Percentiles rank a stretch among this genome's conserved stretches.
Evolutionary conservation across 2,329 filamentous ascomycete genomes (phyloP).

Genomic region (Acrodontium crateriforme): DNA sequence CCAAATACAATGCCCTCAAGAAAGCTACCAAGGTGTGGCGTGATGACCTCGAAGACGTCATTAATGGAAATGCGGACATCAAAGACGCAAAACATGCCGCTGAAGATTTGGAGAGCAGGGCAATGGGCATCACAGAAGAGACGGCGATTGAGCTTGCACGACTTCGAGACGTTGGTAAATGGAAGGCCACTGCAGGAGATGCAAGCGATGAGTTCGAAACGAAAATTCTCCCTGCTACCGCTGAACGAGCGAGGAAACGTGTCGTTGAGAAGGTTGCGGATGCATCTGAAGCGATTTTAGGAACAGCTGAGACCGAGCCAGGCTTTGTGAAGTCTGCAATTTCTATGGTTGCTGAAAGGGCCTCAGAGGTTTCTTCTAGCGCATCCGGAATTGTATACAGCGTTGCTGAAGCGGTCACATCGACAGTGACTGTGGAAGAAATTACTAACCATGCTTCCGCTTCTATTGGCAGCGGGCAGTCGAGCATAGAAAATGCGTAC

Average conservation of each 20-base stretch:
- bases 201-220: slow-evolving; percentile 65
- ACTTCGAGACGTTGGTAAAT: slow-evolving; percentile 70
- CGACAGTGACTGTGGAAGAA: slow-evolving; percentile 37
- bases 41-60: slow-evolving; percentile 62
- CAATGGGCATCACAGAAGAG: slow-evolving; percentile 64
- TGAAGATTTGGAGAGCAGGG: slow-evolving; percentile 58
- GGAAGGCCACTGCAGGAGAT: slow-evolving; percentile 69
- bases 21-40: slow-evolving; percentile 74
- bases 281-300: slow-evolving; percentile 23
- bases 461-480: not conserved
- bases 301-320: slow-evolving; percentile 21
- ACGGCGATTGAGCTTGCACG: slow-evolving; percentile 67
- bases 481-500: slow-evolving; percentile 3
- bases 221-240: slow-evolving; percentile 46
- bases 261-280: slow-evolving; percentile 18
- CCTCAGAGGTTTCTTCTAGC: slow-evolving; percentile 16
- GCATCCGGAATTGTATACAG: slow-evolving; percentile 8
- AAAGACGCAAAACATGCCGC: slow-evolving; percentile 52
- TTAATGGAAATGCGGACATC: slow-evolving; percentile 51
- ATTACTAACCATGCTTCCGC: slow-evolving; percentile 37
- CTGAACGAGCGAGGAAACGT: slow-evolving; percentile 30
- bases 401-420: slow-evolving; percentile 11
- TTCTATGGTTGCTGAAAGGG: slow-evolving; percentile 16
- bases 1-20: slow-evolving; percentile 81
- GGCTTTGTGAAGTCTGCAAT: slow-evolving; percentile 23